These are phyloP conservation scores for Globisporangium cylindrosporum DNA, from an alignment of 352 stramenopile genomes.

Conservation along the genomic window DNA sequence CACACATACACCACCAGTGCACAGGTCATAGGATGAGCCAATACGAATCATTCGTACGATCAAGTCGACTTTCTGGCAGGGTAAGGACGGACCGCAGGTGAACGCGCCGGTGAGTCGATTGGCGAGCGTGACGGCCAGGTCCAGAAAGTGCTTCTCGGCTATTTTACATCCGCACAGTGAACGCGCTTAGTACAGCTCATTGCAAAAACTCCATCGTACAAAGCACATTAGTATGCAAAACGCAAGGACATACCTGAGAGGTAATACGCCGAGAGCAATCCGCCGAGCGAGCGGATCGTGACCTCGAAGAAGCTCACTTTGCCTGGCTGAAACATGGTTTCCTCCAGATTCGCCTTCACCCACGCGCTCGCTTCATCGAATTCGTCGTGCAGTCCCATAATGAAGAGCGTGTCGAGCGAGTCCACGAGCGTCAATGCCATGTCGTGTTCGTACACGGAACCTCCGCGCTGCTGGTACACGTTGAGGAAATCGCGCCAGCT, in stretches of 20 bases:
- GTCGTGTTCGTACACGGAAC: constrained; percentile 43
- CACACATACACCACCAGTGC: background rate
- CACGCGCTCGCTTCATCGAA: constrained; percentile 60
- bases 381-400: constrained; percentile 58
- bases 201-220: background rate
- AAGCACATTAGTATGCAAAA: background rate
- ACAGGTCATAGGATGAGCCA: background rate
- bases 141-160: constrained; percentile 44
- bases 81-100: constrained; percentile 29
- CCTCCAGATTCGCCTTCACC: constrained; percentile 40
- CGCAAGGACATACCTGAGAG: constrained; percentile 30
- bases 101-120: constrained; percentile 33
- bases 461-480: constrained; percentile 21
- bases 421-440: constrained; percentile 67
- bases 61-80: constrained; percentile 39
- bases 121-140: constrained; percentile 36
- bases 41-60: constrained; percentile 17
- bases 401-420: constrained; percentile 65
- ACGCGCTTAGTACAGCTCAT: background rate
- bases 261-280: constrained; percentile 52
- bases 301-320: constrained; percentile 63
- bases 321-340: constrained; percentile 29
- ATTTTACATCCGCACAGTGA: background rate
- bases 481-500: constrained; percentile 40
- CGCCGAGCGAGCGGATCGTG: constrained; percentile 55